These are phyloP conservation scores for Tetrahymena borealis DNA, from an alignment of 73 alveolate genomes.

Conservation along the genomic window DNA sequence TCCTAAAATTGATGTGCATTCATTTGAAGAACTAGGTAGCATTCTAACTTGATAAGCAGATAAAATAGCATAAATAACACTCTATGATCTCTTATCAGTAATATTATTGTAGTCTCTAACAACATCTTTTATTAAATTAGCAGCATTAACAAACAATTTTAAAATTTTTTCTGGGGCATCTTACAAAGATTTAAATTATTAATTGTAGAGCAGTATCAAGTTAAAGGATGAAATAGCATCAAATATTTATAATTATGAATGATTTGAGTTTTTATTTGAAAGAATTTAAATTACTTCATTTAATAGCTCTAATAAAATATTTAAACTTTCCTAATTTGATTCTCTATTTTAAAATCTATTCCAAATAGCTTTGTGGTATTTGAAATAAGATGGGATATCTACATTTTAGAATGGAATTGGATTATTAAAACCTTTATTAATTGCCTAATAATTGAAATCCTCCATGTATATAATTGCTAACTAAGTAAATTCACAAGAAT, in stretches of 20 bases:
- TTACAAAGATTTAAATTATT: not conserved
- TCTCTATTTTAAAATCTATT: not conserved
- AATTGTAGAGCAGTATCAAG: not conserved
- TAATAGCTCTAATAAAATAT: not conserved
- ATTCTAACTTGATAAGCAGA: not conserved
- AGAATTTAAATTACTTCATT: not conserved
- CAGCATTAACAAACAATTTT: not conserved
- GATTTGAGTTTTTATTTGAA: not conserved
- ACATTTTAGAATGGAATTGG: not conserved
- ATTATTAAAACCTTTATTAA: not conserved
- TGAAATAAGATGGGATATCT: not conserved
- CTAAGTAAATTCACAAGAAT: not conserved
- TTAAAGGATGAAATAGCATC: not conserved
- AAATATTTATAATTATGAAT: not conserved
- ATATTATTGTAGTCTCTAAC: not conserved
- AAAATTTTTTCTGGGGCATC: not conserved
- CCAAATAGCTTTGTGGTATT: not conserved
- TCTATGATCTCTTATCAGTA: not conserved
- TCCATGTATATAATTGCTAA: not conserved
- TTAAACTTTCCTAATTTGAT: not conserved
- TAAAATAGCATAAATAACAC: not conserved
- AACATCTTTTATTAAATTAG: not conserved
- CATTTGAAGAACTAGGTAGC: not conserved
- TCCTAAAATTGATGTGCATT: not conserved
- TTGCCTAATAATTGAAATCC: not conserved